Evolutionary conservation across 164 flowering plant species (phyloP), one percentile per base, ranked within the genome.

Genomic region (Brasenia schreberi): DNA sequence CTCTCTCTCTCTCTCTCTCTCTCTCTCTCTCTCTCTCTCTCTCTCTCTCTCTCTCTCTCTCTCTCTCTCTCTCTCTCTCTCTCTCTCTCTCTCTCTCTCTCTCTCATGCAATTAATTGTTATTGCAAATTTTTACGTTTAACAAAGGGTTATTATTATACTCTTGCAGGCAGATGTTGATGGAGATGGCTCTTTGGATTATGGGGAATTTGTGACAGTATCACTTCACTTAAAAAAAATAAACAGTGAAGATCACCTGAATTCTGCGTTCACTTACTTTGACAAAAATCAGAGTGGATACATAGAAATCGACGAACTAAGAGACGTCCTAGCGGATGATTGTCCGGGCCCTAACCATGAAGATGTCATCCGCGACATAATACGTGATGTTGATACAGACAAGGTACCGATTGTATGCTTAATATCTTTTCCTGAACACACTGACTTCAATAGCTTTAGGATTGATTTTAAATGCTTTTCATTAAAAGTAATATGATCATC

Each of bases 231-330:
- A 16, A 88, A 82, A 72, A 93, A 80, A 77, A 79, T 90, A 73
- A 93, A 81, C 56, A 87, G 83, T 65, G 96, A 93, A 19, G 96
- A 85, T 5, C 98, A 92, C 74, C 82, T 90, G 44, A 86, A 52
- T 19, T 87, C 86, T 73, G 93, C 98, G 27, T 92, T 92, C 62
- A 59, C 67, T 42, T 88, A 81, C 66, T 92, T 92, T 53, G 98
- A 92, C 69, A 66, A 67, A 73, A 81, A 90, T 73, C 39, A 76
- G 66, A 92, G 81, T 66, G 96, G 86, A 1, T 84, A 76, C 68
- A 88, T 92, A 56, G 97, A 93, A 73, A 84, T 90, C 43, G 96
- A 93, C 64, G 98, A 93, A 77, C 82, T 93, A n/a, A 77, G 87
- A 62, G 79, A 84, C 16, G 79, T 89, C 56, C 79, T 93, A 43